Base-by-base conservation (phyloP, 2,329 filamentous ascomycete species). In the Biscogniauxia mediterranea region DNA sequence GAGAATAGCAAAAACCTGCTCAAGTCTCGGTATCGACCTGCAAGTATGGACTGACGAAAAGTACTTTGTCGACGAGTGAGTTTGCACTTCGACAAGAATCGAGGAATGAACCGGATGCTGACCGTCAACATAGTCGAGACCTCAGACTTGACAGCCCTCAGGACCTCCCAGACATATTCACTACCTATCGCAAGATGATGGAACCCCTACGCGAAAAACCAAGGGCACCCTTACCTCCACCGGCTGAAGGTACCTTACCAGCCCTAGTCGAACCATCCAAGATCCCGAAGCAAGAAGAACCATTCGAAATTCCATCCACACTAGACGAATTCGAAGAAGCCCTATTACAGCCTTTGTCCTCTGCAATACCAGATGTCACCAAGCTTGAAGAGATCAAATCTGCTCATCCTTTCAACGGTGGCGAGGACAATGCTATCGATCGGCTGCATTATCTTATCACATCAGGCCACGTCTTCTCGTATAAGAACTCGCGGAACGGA, bases 51-150 rank as follows among this genome's bases (percentile, higher is more conserved):
- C 76, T 0, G 90, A 94, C 68, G 90, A 93, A 74, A 94, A 93
- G 72, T 93, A 91, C 67, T 88, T 88, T 62, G 81, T 93, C 56
- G 88, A 93, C 69, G 89, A 93, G 91, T 93, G 78, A 76, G 89
- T 83, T 23, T 15, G 7, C 53, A 6, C 15, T 54, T 1, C 5
- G 1, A 9, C 55, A 23, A 19, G 3, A 23, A 13, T 11, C 15
- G 17, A 11, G 46, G n/a, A 28, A 57, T 6, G 38, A 3, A 28
- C 13, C 58, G 64, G 7, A 66, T 52, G 23, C 49, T 25, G 19
- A 4, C 28, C 15, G 54, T 57, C 1, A 2, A 5, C 53, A 61
- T 58, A 93, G 90, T 67, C 86, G 86, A 21, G 90, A 94, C 69
- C 73, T 90, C 0, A 83, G 85, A 0, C 80, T 90, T 54, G 70